Evolutionary conservation across 106 monocot genomes (phyloP).

Genomic region (Amphibolis antarctica): DNA sequence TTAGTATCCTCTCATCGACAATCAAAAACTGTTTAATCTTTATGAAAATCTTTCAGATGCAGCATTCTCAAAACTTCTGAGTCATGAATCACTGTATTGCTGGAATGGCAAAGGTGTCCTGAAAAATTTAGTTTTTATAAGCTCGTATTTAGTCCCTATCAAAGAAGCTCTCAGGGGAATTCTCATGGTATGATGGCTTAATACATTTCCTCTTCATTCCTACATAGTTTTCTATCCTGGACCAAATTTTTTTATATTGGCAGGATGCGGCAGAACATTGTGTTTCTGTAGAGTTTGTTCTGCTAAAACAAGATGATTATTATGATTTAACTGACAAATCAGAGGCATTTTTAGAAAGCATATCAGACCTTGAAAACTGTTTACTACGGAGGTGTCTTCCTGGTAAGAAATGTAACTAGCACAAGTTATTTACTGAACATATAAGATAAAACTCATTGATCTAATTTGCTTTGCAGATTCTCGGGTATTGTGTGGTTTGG

Average conservation of each 20-base stretch:
- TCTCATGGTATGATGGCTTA: constrained; percentile 36
- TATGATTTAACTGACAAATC: constrained; percentile 22
- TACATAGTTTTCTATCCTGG: background rate
- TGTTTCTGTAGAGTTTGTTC: constrained; percentile 55
- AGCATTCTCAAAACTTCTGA: constrained; percentile 35
- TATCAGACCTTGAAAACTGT: constrained; percentile 64
- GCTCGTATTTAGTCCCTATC: constrained; percentile 22
- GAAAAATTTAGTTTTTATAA: constrained; percentile 67
- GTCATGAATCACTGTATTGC: constrained; percentile 33
- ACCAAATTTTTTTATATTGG: background rate
- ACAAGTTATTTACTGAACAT: background rate
- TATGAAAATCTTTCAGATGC: constrained; percentile 22
- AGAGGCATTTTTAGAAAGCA: constrained; percentile 20
- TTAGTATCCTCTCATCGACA: no score
- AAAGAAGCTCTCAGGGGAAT: constrained; percentile 39
- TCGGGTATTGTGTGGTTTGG: constrained; percentile 39
- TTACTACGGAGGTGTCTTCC: constrained; percentile 40
- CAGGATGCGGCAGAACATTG: constrained; percentile 70
- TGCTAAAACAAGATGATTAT: constrained; percentile 34
- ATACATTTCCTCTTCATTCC: background rate
- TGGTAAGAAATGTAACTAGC: constrained; percentile 29
- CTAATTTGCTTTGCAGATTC: constrained; percentile 30
- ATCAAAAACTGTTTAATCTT: background rate
- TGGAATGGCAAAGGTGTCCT: constrained; percentile 45
- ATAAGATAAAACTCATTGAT: no score